A percentile compares a stretch with the other conserved stretches of the same genome.
These are phyloP conservation scores for Apiospora saccharicola DNA, from an alignment of 2,329 filamentous ascomycete species.

Conservation along the genomic window DNA sequence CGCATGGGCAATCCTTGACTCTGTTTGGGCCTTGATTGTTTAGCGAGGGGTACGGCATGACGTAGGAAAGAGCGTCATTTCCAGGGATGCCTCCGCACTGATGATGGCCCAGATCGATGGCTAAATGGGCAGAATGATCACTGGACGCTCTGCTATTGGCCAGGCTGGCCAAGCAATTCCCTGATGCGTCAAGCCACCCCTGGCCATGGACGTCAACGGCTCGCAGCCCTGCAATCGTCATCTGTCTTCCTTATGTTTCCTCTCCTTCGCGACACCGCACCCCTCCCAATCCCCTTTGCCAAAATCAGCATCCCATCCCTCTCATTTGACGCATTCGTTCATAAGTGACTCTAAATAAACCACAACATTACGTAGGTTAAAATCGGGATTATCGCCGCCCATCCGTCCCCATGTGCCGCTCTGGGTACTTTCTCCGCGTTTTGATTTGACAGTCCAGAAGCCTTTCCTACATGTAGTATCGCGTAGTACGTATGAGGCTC, in stretches of 20 bases:
- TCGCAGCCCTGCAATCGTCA: constrained; percentile 15
- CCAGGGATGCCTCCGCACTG: constrained; percentile 16
- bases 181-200: constrained; percentile 4
- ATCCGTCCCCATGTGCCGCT: not conserved
- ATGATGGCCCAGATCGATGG: constrained; percentile 6
- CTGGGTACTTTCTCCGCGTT: not conserved
- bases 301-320: not conserved
- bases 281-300: not conserved
- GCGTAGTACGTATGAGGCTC: not conserved
- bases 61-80: constrained; percentile 22
- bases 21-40: constrained; percentile 20
- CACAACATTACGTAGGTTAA: not conserved
- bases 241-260: not conserved
- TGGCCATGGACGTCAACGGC: constrained; percentile 13
- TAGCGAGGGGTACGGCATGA: constrained; percentile 24
- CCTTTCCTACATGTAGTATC: not conserved
- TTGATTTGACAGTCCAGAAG: not conserved
- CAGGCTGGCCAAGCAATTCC: not conserved
- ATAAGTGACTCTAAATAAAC: not conserved
- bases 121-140: constrained; percentile 10
- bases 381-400: not conserved
- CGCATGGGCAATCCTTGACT: constrained; percentile 13
- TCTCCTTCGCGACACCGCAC: not conserved
- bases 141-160: not conserved
- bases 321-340: not conserved